Percentiles rank a stretch among this genome's conserved stretches.
Conservation (phyloP, 2,329 filamentous ascomycete genomes). For the Alternaria ventricosa region DNA sequence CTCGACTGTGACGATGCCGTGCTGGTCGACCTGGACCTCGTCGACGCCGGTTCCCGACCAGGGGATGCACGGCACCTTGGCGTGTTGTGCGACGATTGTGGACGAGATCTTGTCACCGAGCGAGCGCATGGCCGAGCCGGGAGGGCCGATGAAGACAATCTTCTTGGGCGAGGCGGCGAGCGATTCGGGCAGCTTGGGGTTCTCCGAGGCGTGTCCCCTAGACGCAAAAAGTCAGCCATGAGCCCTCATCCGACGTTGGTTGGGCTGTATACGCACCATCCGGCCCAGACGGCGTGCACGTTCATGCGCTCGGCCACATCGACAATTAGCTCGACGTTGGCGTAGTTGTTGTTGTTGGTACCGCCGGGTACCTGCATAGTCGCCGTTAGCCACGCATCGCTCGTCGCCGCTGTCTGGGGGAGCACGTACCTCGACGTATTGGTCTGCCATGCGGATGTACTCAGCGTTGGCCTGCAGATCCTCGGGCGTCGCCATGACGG, state of each 20-base stretch:
- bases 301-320: slow-evolving; percentile 98
- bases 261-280: slow-evolving; percentile 71
- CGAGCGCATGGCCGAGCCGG: slow-evolving; percentile 97
- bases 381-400: slow-evolving; percentile 22
- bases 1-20: slow-evolving; percentile 90
- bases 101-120: slow-evolving; percentile 99
- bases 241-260: not conserved
- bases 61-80: slow-evolving; percentile 95
- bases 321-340: slow-evolving; percentile 98
- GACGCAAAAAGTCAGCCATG: slow-evolving; percentile 21
- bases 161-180: slow-evolving; percentile 96
- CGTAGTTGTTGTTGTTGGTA: slow-evolving; percentile 99
- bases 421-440: slow-evolving; percentile 82
- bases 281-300: slow-evolving; percentile 98
- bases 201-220: slow-evolving; percentile 91
- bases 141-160: slow-evolving; percentile 98
- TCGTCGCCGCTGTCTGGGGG: not conserved
- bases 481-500: slow-evolving; percentile 98
- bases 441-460: slow-evolving; percentile 99
- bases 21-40: slow-evolving; percentile 75
- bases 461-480: slow-evolving; percentile 97
- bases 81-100: slow-evolving; percentile 98
- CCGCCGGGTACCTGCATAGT: slow-evolving; percentile 80
- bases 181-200: slow-evolving; percentile 95
- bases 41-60: slow-evolving; percentile 96